Base-by-base conservation (phyloP, 768 basidiomycete species). In the Pulveroboletus sp. region DNA sequence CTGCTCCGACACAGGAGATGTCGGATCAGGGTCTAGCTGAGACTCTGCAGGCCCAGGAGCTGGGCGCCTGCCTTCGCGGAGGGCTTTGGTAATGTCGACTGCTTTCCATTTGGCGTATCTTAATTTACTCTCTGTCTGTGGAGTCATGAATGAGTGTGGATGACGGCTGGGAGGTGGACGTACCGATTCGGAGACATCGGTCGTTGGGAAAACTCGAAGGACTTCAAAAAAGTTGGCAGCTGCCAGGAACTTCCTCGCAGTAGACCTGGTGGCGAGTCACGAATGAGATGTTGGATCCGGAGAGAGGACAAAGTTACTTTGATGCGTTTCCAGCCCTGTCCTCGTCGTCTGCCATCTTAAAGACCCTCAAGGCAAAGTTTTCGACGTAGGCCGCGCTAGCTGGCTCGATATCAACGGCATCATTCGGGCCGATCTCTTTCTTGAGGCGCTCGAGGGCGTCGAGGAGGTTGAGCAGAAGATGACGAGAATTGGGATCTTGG, bases 71-170 rank as follows among this genome's bases (percentile, higher is more conserved):
- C 96, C 94, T 67, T 97, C 95, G n/a, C 94, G 83, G 63, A 93
- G 80, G 1, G 95, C 93, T 67, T 90, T 97, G 15, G 90, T 83
- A 17, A 98, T 93, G 54, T 96, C 93, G 11, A 88, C 86, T 33
- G 95, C 95, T 67, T 97, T 97, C 94, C 96, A 99, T 67, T 96
- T 92, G 5, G 93, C 81, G 69, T 98, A 99, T 49, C 82, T 84
- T 32, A 95, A 81, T 69, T 96, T 98, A 55, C 88, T 88, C 57
- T 84, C 84, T 54, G 82, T 81, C 91, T 95, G 54, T 8, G 8
- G 30, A 33, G 32, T 8, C 0, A 50, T 57, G n/a, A 49, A 43
- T 8, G 43, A 24, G 32, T 28, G 50, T 17, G 50, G 24, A 49
- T 8, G 42, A 27, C 8, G 37, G 6, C 37, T 28, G 15, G 27